phyloP scores from a whole-genome alignment of 139 green algal genomes.

The Tetradesmus obliquus region DNA sequence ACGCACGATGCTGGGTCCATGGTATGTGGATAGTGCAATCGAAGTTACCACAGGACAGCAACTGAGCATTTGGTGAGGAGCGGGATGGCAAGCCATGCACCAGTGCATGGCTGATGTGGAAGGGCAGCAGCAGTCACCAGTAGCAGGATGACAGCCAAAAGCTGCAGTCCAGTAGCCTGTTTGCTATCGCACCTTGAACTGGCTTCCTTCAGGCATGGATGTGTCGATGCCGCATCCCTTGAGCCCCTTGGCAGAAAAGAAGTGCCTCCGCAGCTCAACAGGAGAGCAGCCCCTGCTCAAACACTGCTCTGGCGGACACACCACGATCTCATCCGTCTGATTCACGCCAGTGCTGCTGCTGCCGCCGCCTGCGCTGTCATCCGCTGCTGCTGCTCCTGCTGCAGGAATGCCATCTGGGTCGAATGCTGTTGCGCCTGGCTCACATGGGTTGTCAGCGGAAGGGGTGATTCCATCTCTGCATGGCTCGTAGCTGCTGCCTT shows the following conservation, averaged over 20 bases:
- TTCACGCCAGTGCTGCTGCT: background rate
- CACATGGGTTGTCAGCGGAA: conserved; percentile 42
- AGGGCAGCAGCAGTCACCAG: too few relatives aligned
- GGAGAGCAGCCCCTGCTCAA: conserved; percentile 45
- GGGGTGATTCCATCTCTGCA: conserved; percentile 21
- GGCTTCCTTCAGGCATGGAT: conserved; percentile 40
- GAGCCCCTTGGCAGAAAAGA: conserved; percentile 54
- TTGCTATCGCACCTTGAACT: conserved; percentile 52
- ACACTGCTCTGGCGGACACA: conserved; percentile 57
- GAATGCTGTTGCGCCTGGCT: conserved; percentile 55
- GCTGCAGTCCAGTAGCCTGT: too few relatives aligned
- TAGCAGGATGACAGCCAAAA: too few relatives aligned
- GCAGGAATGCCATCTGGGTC: conserved; percentile 21
- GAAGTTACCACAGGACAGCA: too few relatives aligned
- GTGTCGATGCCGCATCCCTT: conserved; percentile 60
- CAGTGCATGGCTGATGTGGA: too few relatives aligned
- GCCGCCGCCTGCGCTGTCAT: background rate
- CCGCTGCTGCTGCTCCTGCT: background rate
- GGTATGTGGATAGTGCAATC: too few relatives aligned
- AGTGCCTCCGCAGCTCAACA: conserved; percentile 48
- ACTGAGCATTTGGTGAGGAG: too few relatives aligned
- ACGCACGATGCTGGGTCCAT: too few relatives aligned
- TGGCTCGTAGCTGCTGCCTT: conserved; percentile 32
- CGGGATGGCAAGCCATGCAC: too few relatives aligned
- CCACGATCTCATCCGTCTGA: conserved; percentile 54